A percentile compares a stretch with the other conserved stretches of the same genome.
Evolutionary conservation across 148 eudicot species (phyloP).

Genomic region (Pouteria glomerata): DNA sequence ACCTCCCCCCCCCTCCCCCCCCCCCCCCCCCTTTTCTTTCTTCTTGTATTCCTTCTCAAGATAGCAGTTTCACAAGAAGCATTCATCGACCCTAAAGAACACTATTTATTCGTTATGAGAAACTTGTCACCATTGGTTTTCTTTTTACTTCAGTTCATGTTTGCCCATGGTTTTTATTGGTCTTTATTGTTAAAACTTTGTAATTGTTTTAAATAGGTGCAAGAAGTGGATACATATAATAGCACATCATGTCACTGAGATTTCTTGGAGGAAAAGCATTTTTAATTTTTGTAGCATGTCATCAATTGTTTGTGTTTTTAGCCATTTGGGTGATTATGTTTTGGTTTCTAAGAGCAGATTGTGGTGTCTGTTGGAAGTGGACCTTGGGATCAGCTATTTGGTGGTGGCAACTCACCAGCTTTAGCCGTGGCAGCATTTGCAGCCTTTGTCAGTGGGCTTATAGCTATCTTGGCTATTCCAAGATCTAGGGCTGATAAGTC

Average conservation of each 20-base stretch:
- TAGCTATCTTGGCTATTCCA: conserved; percentile 65
- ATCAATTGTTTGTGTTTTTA: background rate
- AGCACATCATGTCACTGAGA: background rate
- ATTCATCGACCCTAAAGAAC: background rate
- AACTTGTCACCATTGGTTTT: background rate
- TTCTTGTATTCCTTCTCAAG: background rate
- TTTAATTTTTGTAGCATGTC: background rate
- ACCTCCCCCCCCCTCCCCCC: no score
- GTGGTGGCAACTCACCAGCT: conserved; percentile 88
- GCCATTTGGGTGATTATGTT: conserved; percentile 13
- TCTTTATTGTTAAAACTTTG: background rate
- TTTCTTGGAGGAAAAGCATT: background rate
- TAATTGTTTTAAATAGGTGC: conserved; percentile 7
- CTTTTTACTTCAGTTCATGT: background rate
- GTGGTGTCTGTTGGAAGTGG: conserved; percentile 85
- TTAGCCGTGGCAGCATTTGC: conserved; percentile 67
- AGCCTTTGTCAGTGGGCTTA: conserved; percentile 59
- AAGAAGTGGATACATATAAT: conserved; percentile 9
- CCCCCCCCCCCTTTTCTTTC: no score
- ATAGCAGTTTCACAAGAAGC: background rate
- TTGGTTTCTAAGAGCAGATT: conserved; percentile 42
- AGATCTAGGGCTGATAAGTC: conserved; percentile 54
- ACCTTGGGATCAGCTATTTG: conserved; percentile 86
- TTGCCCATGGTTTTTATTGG: background rate
- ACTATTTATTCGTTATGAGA: background rate